Conservation (phyloP, 1,284 basidiomycete species). For the Ceratobasidium sp. region DNA sequence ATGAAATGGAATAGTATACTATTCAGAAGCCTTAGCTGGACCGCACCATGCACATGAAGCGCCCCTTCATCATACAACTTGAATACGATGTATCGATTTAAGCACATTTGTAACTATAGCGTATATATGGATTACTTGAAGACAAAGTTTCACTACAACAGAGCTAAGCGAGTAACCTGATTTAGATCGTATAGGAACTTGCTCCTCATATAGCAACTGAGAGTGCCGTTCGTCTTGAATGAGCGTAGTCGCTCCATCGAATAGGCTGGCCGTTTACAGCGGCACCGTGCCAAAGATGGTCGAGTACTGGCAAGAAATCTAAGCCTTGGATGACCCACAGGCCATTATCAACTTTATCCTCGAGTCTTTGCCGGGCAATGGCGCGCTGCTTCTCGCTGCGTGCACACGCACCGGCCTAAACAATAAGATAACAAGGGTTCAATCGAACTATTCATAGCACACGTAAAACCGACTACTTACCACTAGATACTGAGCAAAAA, state of each 20-base stretch:
- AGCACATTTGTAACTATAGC: no score
- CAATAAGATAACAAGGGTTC: background rate
- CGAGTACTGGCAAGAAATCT: conserved; percentile 13
- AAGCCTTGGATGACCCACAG: background rate
- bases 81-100: no score
- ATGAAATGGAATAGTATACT: no score
- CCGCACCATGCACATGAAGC: no score
- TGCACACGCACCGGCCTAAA: conserved; percentile 20
- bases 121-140: no score
- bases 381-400: conserved; percentile 19
- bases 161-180: no score
- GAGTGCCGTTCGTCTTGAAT: background rate
- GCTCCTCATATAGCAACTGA: background rate
- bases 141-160: no score
- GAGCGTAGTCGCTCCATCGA: conserved; percentile 17
- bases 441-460: background rate
- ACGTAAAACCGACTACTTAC: background rate
- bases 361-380: background rate
- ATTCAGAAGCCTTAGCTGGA: no score
- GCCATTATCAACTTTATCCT: background rate
- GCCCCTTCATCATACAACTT: no score
- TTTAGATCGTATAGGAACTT: no score
- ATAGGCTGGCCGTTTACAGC: conserved; percentile 20
- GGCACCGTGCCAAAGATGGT: conserved; percentile 28
- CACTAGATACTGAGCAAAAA: conserved; percentile 21